Base-by-base conservation (phyloP, 148 eudicot genomes). In the Spergularia marina region DNA sequence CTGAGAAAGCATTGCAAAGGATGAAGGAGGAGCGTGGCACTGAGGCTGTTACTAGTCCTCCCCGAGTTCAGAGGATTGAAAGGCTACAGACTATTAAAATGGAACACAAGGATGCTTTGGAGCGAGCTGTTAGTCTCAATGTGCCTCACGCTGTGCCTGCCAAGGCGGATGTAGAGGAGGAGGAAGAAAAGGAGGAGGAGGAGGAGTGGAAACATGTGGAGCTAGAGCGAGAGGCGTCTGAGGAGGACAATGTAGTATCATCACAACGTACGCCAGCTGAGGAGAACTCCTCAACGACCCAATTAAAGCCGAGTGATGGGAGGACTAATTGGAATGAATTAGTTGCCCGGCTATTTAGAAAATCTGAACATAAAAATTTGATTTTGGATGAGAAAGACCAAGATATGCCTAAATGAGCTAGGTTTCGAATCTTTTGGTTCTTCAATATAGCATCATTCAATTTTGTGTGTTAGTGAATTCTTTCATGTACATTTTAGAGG, bases 81-180 rank as follows among this genome's bases (percentile, higher is more conserved):
- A 88, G 99, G 86, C 40, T 84, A 79, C 82, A 78, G 52, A 86
- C 97, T 1, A 65, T 88, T 20, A 84, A 92, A 71, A 82, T 85
- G 61, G 99, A 95, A 78, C 99, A 95, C 88, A 92, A 84, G 79
- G 88, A 92, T 75, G 99, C 99, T 39, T 74, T 95, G 63, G 91
- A 95, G 77, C 89, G 88, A 86, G 99, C 94, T 16, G 89, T 92
- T 44, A 87, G 81, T 78, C 83, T 95, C 68, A 88, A 89, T 70
- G 92, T 95, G 70, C 97, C 99, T 61, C 89, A 95, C 77, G 97
- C 97, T 14, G 83, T 70, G 58, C 20, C 83, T 60, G 54, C 80
- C 1, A 20, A 55, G 41, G 68, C 7, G 49, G 76, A 49, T 8
- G 64, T 5, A 15, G 56, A 3, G 62, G 36, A 9, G 23, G 47